Evolutionary conservation across 2,329 filamentous ascomycete genomes (phyloP).

Genomic region (Acrocalymma vagum): DNA sequence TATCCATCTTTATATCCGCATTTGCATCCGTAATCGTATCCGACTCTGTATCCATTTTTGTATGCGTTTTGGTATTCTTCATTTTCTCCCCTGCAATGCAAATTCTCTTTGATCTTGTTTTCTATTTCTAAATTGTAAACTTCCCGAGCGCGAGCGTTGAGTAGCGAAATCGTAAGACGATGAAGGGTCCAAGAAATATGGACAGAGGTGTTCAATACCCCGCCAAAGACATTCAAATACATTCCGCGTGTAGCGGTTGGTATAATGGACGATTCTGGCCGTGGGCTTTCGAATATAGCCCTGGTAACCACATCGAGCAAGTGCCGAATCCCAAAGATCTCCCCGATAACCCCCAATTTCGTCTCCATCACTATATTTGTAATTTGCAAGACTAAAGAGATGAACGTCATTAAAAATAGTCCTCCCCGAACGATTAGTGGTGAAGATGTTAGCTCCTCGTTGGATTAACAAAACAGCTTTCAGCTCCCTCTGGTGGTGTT

Average conservation of each 20-base stretch:
- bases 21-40: too few relatives aligned
- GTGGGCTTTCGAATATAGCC: background rate
- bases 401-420: constrained; percentile 6
- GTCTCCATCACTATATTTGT: too few relatives aligned
- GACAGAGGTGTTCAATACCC: constrained; percentile 1
- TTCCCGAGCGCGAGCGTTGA: too few relatives aligned
- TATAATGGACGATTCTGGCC: constrained; percentile 1
- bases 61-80: too few relatives aligned
- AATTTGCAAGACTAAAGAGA: too few relatives aligned
- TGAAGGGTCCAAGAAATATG: constrained; percentile 1
- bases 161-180: background rate
- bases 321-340: constrained; percentile 10
- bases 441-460: constrained; percentile 5
- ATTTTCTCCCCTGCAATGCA: too few relatives aligned
- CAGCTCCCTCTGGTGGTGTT: too few relatives aligned
- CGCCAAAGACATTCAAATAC: constrained; percentile 1
- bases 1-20: too few relatives aligned
- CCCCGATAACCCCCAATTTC: constrained; percentile 1
- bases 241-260: background rate
- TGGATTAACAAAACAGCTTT: constrained; percentile 6
- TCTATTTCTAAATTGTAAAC: too few relatives aligned
- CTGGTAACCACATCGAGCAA: constrained; percentile 2
- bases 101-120: too few relatives aligned
- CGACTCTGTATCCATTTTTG: too few relatives aligned
- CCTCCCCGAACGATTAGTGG: background rate